A percentile compares a stretch with the other conserved stretches of the same genome.
phyloP scores from a whole-genome alignment of 1,139 yeast genomes.

The Taphrina communis region DNA sequence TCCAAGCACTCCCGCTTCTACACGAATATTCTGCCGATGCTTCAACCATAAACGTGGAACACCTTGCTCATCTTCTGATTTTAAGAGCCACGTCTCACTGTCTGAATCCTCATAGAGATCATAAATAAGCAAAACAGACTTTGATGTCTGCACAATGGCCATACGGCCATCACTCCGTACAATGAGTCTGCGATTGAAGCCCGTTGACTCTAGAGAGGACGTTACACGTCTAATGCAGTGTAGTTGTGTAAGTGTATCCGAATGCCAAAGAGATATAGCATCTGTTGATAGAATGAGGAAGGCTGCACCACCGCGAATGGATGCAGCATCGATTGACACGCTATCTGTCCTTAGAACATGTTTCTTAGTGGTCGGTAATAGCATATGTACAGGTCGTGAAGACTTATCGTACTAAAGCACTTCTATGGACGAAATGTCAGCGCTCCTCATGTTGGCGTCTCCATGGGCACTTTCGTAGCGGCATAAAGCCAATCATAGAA shows the following conservation, averaged over 20 bases:
- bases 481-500: too few relatives aligned
- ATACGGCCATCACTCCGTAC: constrained; percentile 14
- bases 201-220: constrained; percentile 22
- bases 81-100: constrained; percentile 11
- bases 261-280: constrained; percentile 26
- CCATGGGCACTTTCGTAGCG: too few relatives aligned
- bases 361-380: constrained; percentile 1
- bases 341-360: constrained; percentile 12
- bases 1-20: constrained; percentile 26
- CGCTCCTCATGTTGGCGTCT: too few relatives aligned
- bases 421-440: neutral
- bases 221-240: constrained; percentile 24
- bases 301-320: constrained; percentile 23
- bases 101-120: constrained; percentile 25
- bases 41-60: constrained; percentile 29
- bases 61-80: constrained; percentile 4
- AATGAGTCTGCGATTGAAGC: constrained; percentile 24
- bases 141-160: constrained; percentile 20
- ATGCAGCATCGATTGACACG: constrained; percentile 8
- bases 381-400: constrained; percentile 4
- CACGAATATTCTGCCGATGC: constrained; percentile 30
- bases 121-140: constrained; percentile 19
- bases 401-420: neutral
- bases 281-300: constrained; percentile 26
- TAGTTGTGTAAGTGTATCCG: constrained; percentile 23